Percentiles rank a stretch among this genome's conserved stretches.
phyloP scores from a whole-genome alignment of 1,139 yeast genomes.

The Blastobotrys aristatus region DNA sequence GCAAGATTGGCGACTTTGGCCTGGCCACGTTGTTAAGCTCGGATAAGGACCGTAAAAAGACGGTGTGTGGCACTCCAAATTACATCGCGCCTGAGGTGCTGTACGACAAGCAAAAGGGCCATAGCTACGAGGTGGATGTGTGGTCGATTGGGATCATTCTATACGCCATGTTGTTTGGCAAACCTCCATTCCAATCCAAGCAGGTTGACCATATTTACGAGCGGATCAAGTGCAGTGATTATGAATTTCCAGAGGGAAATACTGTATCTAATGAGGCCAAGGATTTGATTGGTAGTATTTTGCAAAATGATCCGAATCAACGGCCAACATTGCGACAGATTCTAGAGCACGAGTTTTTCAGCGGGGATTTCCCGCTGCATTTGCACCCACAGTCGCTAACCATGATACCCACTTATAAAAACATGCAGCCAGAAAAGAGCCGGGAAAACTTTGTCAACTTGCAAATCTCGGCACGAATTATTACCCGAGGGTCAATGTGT shows the following conservation, averaged over 20 bases:
- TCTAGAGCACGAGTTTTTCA: conserved; percentile 65
- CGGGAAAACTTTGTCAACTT: conserved; percentile 55
- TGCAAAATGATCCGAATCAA: conserved; percentile 70
- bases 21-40: conserved; percentile 81
- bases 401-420: conserved; percentile 55
- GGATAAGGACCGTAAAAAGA: conserved; percentile 69
- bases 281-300: conserved; percentile 61
- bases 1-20: conserved; percentile 95
- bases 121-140: conserved; percentile 87
- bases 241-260: conserved; percentile 70
- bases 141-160: conserved; percentile 97
- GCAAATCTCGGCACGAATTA: conserved; percentile 40
- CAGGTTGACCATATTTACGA: conserved; percentile 92
- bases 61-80: conserved; percentile 97
- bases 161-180: conserved; percentile 84
- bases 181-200: conserved; percentile 96
- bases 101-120: conserved; percentile 83
- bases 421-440: conserved; percentile 56
- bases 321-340: conserved; percentile 82
- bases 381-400: conserved; percentile 54
- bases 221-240: conserved; percentile 78
- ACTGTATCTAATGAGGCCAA: conserved; percentile 68
- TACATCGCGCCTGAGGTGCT: conserved; percentile 97
- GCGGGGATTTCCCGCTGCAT: conserved; percentile 72
- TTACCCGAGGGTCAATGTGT: conserved; percentile 8